Conservation (phyloP, 176 grass and related monocot genomes). For the Pontederia paniculata region DNA sequence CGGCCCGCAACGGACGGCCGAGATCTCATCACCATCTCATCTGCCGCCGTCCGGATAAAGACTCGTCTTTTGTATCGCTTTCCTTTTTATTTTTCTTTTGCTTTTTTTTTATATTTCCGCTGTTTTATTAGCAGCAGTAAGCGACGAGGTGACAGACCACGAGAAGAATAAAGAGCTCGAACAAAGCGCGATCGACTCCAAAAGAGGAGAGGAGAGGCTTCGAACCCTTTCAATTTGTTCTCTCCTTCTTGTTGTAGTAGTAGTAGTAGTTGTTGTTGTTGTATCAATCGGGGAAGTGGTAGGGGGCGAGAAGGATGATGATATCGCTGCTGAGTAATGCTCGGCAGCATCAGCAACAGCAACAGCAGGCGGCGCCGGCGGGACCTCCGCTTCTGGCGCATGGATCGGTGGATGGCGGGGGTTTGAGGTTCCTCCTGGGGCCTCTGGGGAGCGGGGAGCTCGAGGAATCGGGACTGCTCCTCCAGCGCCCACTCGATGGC, state of each 20-base stretch:
- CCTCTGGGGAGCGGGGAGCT: background rate
- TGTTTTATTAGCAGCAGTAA: no score
- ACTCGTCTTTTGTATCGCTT: background rate
- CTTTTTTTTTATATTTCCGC: background rate
- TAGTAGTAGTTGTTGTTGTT: no score
- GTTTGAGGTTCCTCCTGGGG: background rate
- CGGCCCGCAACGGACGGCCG: background rate
- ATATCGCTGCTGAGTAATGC: slow-evolving; percentile 1
- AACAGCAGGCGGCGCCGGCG: background rate
- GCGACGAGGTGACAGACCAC: no score
- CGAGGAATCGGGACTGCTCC: background rate
- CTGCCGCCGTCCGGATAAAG: background rate
- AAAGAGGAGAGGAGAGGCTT: no score
- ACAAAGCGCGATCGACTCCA: no score
- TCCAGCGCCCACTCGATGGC: background rate
- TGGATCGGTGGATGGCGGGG: background rate
- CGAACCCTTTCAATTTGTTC: background rate
- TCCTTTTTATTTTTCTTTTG: background rate
- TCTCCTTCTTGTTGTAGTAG: background rate
- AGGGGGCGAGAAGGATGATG: background rate
- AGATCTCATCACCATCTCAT: background rate
- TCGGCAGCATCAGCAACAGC: background rate
- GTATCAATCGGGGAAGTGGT: background rate
- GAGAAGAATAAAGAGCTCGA: no score
- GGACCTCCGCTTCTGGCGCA: background rate